Base-by-base conservation (phyloP, 495 filamentous ascomycete species). In the Penicillium ochrochloron region DNA sequence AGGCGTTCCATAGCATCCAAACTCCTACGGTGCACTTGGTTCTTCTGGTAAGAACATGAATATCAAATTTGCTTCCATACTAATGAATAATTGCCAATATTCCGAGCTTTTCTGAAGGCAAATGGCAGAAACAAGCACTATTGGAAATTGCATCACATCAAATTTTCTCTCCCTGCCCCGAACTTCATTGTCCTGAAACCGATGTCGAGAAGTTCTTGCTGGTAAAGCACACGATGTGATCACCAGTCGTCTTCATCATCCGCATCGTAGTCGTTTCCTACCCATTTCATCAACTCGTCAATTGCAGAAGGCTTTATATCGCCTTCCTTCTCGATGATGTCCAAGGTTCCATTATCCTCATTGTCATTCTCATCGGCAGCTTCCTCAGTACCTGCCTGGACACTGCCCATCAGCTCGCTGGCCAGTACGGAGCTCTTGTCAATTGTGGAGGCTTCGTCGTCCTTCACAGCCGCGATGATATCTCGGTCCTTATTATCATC, bases 261-360 rank as follows among this genome's bases (percentile, higher is more conserved):
- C 11, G 51, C 27, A 39, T 37, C 53, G 34, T 39, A 35, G n/a
- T 37, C 53, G 19, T 35, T 17, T 1, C 53, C 53, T 15, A 56
- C 3, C 31, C 37, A 29, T 25, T 3, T 19, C 3, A 66, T 42
- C 27, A 66, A 21, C 21, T 17, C 8, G 29, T 77, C 73, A 21
- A 76, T 50, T n/a, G 72, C 70, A 25, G 59, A 66, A 3, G 72
- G 67, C 64, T 78, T 66, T 31, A 77, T 11, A 55, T 67, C 67
- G 11, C 55, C 62, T 39, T 73, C 66, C 29, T 71, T 61, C 53
- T 81, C 75, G 2, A 75, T 55, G 7, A 78, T 66, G 11, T 78
- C 65, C 35, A 66, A 33, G 25, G 37, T 46, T 10, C 55, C 50
- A 9, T 34, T 48, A 11, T 57, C 50, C 23, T 56, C 54, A 11